Evolutionary conservation across 129 eudicot genomes (phyloP).

Genomic region (Chrysanthemum seticuspe): DNA sequence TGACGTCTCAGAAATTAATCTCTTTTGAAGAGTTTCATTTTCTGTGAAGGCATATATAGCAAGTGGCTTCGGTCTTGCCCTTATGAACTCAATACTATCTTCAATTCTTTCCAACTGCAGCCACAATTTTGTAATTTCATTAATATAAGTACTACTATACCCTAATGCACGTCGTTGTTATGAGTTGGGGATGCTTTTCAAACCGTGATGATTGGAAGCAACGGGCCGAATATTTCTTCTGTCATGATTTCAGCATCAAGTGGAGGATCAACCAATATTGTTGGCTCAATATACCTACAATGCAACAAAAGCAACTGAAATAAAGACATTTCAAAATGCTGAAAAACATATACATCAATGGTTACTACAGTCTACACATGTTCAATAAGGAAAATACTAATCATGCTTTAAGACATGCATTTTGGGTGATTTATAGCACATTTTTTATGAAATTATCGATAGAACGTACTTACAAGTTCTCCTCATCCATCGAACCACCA

Average conservation of each 20-base stretch:
- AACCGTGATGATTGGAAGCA: constrained; percentile 82
- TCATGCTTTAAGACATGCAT: neutral
- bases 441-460: neutral
- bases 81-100: constrained; percentile 63
- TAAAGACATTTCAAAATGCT: neutral
- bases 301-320: neutral
- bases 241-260: constrained; percentile 69
- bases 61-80: constrained; percentile 56
- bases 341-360: neutral
- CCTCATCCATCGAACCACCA: constrained; percentile 77
- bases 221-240: constrained; percentile 86
- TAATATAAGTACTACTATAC: constrained; percentile 1
- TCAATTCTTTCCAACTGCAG: constrained; percentile 73
- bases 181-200: constrained; percentile 11
- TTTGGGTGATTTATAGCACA: neutral
- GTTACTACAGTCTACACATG: neutral
- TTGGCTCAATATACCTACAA: constrained; percentile 77
- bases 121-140: constrained; percentile 5
- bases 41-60: constrained; percentile 70
- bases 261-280: constrained; percentile 81
- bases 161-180: neutral
- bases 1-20: constrained; percentile 53
- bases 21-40: constrained; percentile 37
- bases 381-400: neutral
- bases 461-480: constrained; percentile 54